A percentile compares a stretch with the other conserved stretches of the same genome.
These are phyloP conservation scores for Gonium pectorale DNA, from an alignment of 139 green algal species.

Conservation along the genomic window DNA sequence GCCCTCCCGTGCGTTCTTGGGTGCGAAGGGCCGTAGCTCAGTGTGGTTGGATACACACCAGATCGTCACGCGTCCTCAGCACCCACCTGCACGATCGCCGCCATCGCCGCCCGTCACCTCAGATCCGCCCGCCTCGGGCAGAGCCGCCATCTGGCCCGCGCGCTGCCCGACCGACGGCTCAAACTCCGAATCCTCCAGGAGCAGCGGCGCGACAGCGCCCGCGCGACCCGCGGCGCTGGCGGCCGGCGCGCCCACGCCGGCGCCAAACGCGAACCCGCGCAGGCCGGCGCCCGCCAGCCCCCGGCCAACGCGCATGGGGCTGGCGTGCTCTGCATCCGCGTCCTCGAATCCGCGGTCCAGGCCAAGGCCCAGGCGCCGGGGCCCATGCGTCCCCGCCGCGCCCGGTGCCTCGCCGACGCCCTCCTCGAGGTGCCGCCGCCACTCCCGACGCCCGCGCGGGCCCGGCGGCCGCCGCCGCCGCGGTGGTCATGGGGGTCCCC, in stretches of 20 bases:
- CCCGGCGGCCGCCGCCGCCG: too few relatives aligned
- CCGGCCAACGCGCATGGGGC: too few relatives aligned
- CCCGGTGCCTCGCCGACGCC: conserved; percentile 21
- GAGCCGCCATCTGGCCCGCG: background rate
- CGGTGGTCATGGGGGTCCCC: conserved; percentile 3
- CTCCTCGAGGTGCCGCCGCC: conserved; percentile 3
- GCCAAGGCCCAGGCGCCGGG: background rate
- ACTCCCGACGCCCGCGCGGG: background rate
- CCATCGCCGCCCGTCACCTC: background rate
- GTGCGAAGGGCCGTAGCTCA: too few relatives aligned
- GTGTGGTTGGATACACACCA: too few relatives aligned
- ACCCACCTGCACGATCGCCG: conserved; percentile 14
- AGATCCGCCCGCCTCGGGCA: background rate
- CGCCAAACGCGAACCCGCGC: conserved; percentile 8
- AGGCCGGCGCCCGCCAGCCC: background rate
- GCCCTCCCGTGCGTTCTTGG: too few relatives aligned
- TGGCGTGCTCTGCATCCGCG: too few relatives aligned
- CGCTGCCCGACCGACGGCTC: conserved; percentile 7
- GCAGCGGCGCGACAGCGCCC: background rate
- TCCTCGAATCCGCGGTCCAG: too few relatives aligned
- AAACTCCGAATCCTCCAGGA: conserved; percentile 16
- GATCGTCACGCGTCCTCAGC: too few relatives aligned
- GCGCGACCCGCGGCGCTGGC: background rate
- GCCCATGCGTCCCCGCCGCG: background rate
- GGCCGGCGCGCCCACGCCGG: background rate